Evolutionary conservation across 257 asterid species (phyloP).

Genomic region (Capsicum pubescens): DNA sequence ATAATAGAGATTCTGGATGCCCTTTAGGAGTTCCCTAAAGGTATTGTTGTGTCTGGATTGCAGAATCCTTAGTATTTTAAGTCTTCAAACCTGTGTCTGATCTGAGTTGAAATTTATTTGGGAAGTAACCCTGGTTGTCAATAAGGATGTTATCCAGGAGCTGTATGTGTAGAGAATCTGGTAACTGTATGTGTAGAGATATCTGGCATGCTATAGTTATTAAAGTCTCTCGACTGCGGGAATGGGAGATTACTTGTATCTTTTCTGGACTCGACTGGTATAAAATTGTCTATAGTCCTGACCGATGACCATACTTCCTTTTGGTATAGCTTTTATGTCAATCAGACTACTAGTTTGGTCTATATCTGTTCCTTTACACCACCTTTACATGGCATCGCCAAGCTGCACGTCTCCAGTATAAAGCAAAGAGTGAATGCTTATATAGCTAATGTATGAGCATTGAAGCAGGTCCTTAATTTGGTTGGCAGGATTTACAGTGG

Average conservation of each 20-base stretch:
- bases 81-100: neutral
- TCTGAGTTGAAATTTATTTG: constrained; percentile 11
- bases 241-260: neutral
- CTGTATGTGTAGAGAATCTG: neutral
- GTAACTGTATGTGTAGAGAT: neutral
- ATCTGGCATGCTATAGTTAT: too few relatives aligned
- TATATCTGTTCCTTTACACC: constrained; percentile 8
- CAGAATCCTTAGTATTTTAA: neutral
- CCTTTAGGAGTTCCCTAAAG: constrained; percentile 16
- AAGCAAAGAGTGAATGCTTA: constrained; percentile 1
- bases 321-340: neutral
- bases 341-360: constrained; percentile 12
- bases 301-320: neutral
- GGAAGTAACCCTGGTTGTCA: constrained; percentile 1
- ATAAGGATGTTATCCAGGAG: constrained; percentile 5
- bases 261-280: neutral
- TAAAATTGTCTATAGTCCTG: neutral
- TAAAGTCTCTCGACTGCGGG: too few relatives aligned
- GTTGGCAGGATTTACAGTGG: neutral
- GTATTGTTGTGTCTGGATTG: constrained; percentile 2
- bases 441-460: neutral
- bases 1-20: neutral
- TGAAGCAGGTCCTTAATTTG: constrained; percentile 14
- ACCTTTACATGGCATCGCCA: constrained; percentile 2
- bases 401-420: neutral